phyloP scores from a whole-genome alignment of 345 rosid genomes.

The Turritis glabra region DNA sequence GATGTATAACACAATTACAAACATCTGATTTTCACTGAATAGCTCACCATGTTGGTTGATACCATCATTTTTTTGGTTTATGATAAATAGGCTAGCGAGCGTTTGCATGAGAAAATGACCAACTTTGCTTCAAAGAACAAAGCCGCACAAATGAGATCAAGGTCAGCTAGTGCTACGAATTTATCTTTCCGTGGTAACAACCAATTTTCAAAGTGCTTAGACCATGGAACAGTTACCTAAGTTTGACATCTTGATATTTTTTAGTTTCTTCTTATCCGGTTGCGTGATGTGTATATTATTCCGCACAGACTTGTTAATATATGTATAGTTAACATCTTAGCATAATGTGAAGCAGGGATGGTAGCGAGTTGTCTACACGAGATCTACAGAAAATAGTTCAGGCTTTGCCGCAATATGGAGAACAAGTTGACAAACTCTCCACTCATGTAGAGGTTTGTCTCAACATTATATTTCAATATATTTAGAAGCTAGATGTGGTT shows the following conservation, averaged over 20 bases:
- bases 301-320: neutral
- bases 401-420: conserved; percentile 83
- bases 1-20: conserved; percentile 55
- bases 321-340: conserved; percentile 12
- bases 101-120: conserved; percentile 87
- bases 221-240: neutral
- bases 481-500: conserved; percentile 9
- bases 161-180: conserved; percentile 37
- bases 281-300: conserved; percentile 1
- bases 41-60: conserved; percentile 18
- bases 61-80: conserved; percentile 17
- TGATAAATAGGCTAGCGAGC: conserved; percentile 80
- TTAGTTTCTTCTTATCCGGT: neutral
- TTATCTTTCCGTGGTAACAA: conserved; percentile 4
- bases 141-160: conserved; percentile 82
- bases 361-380: conserved; percentile 81
- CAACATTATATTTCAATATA: neutral
- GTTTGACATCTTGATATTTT: neutral
- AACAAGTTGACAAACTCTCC: conserved; percentile 81
- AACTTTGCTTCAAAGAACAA: conserved; percentile 82
- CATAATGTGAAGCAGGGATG: conserved; percentile 53
- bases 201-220: neutral
- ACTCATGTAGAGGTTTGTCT: conserved; percentile 88
- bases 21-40: conserved; percentile 24
- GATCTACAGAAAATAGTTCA: conserved; percentile 97